Conservation (phyloP, 306 rosid genomes). For the Betula pendula region DNA sequence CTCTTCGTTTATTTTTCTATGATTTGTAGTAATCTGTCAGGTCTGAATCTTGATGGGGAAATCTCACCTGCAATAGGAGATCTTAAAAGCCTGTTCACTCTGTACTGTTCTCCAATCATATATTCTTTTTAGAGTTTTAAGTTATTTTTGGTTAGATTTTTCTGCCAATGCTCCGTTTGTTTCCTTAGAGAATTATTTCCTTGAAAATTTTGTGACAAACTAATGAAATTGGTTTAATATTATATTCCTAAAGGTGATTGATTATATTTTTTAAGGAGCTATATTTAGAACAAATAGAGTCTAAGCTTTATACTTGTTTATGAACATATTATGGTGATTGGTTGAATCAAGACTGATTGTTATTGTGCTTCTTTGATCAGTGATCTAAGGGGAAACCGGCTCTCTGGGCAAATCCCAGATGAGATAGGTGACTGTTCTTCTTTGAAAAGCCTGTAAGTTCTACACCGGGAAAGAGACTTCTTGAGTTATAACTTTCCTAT, state of each 20-base stretch:
- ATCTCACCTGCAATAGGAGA: slow-evolving; percentile 83
- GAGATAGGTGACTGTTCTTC: slow-evolving; percentile 97
- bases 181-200: not conserved
- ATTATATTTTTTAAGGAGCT: not conserved
- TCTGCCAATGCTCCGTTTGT: slow-evolving; percentile 1
- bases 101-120: slow-evolving; percentile 43
- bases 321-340: not conserved
- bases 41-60: slow-evolving; percentile 89
- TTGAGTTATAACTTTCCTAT: slow-evolving; percentile 14
- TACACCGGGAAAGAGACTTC: not conserved
- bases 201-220: not conserved
- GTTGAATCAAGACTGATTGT: not conserved
- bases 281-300: not conserved
- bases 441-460: slow-evolving; percentile 61
- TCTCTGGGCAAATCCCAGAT: slow-evolving; percentile 99
- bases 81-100: slow-evolving; percentile 65
- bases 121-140: not conserved
- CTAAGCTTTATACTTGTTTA: not conserved
- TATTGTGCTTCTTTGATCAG: slow-evolving; percentile 43
- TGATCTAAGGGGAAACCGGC: slow-evolving; percentile 68
- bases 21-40: slow-evolving; percentile 73
- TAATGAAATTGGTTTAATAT: not conserved
- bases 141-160: not conserved
- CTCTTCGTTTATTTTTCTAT: slow-evolving; percentile 16
- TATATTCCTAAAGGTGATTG: not conserved